Conservation (phyloP, 495 filamentous ascomycete species). For the Xylaria bambusicola region DNA sequence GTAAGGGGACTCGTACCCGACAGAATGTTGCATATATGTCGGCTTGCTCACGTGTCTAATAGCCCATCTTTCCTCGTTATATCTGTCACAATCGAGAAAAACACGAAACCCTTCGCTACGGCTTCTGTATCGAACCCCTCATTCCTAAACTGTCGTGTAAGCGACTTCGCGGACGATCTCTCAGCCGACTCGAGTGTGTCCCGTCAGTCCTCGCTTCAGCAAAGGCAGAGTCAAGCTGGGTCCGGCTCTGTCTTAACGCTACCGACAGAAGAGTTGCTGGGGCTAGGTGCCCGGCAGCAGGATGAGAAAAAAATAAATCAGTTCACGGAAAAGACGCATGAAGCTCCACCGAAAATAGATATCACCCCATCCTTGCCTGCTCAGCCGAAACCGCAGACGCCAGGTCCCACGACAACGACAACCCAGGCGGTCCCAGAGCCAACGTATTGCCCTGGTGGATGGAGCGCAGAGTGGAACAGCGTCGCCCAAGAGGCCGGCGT, state of each 20-base stretch:
- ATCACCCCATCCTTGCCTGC: not conserved
- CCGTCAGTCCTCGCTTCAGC: constrained; percentile 28
- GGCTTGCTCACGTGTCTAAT: not conserved
- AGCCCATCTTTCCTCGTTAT: constrained; percentile 32
- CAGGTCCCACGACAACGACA: not conserved
- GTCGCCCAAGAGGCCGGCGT: constrained; percentile 14
- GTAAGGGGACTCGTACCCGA: constrained; percentile 18
- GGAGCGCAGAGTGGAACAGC: constrained; percentile 31
- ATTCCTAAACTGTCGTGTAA: constrained; percentile 21
- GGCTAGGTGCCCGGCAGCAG: constrained; percentile 14
- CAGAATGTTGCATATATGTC: not conserved
- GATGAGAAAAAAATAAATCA: too few relatives aligned
- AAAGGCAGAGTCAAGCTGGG: constrained; percentile 25
- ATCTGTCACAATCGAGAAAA: constrained; percentile 31
- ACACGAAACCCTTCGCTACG: constrained; percentile 28
- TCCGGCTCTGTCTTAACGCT: constrained; percentile 30
- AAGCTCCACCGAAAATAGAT: not conserved
- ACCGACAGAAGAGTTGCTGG: constrained; percentile 29
- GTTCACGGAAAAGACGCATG: not conserved
- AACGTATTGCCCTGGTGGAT: constrained; percentile 28
- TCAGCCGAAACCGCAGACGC: not conserved
- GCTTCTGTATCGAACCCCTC: constrained; percentile 23
- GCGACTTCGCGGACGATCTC: constrained; percentile 24
- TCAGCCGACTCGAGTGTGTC: constrained; percentile 30
- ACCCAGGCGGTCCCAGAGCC: constrained; percentile 21